Evolutionary conservation across 1,284 basidiomycete genomes (phyloP).

Genomic region (Heliocybe sulcata): DNA sequence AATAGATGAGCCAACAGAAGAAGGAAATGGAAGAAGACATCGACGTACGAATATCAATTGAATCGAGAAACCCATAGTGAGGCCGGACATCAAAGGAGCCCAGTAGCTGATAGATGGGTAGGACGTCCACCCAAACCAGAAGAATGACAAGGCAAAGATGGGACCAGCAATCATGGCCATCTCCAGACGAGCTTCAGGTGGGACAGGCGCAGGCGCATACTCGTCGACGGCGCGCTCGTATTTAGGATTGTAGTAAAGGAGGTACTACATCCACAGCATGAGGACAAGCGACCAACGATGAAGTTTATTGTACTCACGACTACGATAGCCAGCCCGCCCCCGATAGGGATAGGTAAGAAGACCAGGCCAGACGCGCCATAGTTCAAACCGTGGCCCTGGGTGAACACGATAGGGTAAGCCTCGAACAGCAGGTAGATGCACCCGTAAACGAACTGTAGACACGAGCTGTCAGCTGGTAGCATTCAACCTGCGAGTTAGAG

Average conservation of each 20-base stretch:
- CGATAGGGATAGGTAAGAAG: slow-evolving; percentile 49
- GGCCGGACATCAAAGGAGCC: slow-evolving; percentile 46
- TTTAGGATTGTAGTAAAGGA: slow-evolving; percentile 44
- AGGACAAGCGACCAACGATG: neutral
- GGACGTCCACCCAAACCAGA: slow-evolving; percentile 65
- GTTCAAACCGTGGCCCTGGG: slow-evolving; percentile 42
- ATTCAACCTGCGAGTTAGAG: slow-evolving; percentile 12
- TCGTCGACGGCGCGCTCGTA: slow-evolving; percentile 39
- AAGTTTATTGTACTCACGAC: slow-evolving; percentile 22
- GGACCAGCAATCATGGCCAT: slow-evolving; percentile 49
- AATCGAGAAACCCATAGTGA: slow-evolving; percentile 47
- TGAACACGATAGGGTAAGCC: slow-evolving; percentile 54
- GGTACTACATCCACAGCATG: slow-evolving; percentile 26
- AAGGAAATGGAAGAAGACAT: neutral
- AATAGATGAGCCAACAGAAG: slow-evolving; percentile 1
- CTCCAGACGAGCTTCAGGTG: slow-evolving; percentile 61
- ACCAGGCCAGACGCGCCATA: slow-evolving; percentile 38
- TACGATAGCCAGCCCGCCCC: slow-evolving; percentile 39
- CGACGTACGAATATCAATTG: slow-evolving; percentile 50
- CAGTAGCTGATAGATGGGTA: slow-evolving; percentile 46
- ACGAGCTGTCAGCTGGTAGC: neutral
- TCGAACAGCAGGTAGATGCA: slow-evolving; percentile 56
- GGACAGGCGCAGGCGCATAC: slow-evolving; percentile 45
- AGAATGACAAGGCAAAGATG: slow-evolving; percentile 49
- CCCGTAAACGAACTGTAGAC: slow-evolving; percentile 51